Percentiles rank a stretch among this genome's conserved stretches.
phyloP scores from a whole-genome alignment of 345 rosid genomes.

The Arabis alpina region DNA sequence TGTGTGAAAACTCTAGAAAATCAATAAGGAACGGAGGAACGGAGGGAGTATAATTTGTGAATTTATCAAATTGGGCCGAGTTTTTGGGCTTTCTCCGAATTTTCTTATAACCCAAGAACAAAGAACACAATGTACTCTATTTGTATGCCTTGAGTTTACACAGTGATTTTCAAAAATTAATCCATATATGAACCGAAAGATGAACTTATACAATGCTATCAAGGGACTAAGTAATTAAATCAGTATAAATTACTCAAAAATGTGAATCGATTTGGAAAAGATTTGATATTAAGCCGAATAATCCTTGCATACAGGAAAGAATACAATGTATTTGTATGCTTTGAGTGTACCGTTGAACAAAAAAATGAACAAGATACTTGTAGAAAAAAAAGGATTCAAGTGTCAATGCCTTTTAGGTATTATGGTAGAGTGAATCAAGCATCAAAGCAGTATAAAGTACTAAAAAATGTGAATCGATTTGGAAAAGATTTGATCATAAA shows the following conservation, averaged over 20 bases:
- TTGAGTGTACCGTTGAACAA: neutral
- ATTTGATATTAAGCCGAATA: neutral
- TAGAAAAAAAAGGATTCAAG: neutral
- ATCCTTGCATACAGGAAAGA: neutral
- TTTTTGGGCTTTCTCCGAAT: neutral
- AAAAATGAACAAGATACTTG: no score
- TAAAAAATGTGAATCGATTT: neutral
- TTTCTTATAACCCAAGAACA: neutral
- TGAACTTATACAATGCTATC: no score
- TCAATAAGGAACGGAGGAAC: no score
- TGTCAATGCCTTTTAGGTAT: neutral
- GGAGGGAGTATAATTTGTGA: constrained; percentile 3
- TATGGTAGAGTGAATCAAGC: neutral
- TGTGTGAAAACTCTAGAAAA: no score
- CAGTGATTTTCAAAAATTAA: neutral
- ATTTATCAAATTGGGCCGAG: neutral
- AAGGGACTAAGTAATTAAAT: no score
- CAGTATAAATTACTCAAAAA: neutral
- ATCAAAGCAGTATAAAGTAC: constrained; percentile 1
- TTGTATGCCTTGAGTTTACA: neutral
- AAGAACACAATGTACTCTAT: neutral
- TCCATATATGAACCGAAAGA: no score
- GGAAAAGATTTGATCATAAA: neutral
- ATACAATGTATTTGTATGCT: neutral
- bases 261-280: neutral